Evolutionary conservation across 805 yeast genomes (phyloP).

Genomic region (Lipomyces starkeyi): DNA sequence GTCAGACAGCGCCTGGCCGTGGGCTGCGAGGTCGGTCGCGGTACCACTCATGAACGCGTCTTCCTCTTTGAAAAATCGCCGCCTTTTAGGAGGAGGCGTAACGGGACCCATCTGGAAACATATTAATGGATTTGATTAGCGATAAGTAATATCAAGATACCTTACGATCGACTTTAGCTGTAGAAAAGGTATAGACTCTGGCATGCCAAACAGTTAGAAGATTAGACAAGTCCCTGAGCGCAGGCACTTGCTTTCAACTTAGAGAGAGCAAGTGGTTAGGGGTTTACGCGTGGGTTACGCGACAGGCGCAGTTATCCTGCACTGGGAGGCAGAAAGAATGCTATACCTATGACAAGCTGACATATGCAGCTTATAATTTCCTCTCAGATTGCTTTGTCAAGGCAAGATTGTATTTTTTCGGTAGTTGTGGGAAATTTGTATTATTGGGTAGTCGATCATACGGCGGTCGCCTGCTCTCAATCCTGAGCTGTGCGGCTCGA

Average conservation of each 20-base stretch:
- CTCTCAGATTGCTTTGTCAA: too few relatives aligned
- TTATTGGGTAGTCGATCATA: too few relatives aligned
- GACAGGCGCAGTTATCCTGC: neutral
- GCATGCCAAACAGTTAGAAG: constrained; percentile 73
- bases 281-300: neutral
- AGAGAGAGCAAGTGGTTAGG: neutral
- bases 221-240: constrained; percentile 3
- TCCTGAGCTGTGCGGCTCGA: too few relatives aligned
- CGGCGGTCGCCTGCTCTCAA: too few relatives aligned
- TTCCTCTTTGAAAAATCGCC: constrained; percentile 27
- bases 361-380: neutral
- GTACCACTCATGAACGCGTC: constrained; percentile 8
- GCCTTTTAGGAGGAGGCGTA: constrained; percentile 9
- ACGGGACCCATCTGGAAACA: neutral
- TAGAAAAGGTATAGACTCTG: constrained; percentile 61
- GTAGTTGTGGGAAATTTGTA: too few relatives aligned
- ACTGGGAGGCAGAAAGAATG: neutral
- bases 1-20: neutral
- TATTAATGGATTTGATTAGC: neutral
- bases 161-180: neutral
- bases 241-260: too few relatives aligned
- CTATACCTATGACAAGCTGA: neutral
- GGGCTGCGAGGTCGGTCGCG: constrained; percentile 4
- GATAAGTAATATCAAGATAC: neutral
- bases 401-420: too few relatives aligned